Base-by-base conservation (phyloP, 106 monocot species). In the Allium sativum region DNA sequence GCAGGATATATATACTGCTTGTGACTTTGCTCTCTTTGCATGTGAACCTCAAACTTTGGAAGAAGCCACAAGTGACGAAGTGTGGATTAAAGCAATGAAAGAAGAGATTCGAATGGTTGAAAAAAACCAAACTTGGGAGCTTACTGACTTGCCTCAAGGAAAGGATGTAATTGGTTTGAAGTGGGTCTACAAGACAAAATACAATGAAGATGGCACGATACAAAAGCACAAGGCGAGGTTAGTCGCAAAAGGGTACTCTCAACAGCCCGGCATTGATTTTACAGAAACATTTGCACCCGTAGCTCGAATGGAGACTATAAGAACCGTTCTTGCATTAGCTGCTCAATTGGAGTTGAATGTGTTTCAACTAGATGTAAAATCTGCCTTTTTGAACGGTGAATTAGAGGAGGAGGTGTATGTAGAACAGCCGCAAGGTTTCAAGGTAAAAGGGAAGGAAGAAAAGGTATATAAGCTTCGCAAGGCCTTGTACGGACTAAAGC, bases 91-190 rank as follows among this genome's bases (percentile, higher is more conserved):
- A 5, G 55, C 55, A 20, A 56, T 12, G 18, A 12, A 56, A 21
- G 52, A 52, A 52, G 52, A 52, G 55, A 21, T 56, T 7, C 8
- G 21, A 3, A 56, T 20, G 19, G 53, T 65, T 7, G 52, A 65
- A 53, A 65, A 65, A 11, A 65, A 31, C 45, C 0, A 48, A 4
- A 66, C 53, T 4, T 66, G 41, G 16, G 19, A 41, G 31, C 42
- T 66, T n/a, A n/a, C n/a, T n/a, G n/a, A n/a, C n/a, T n/a, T n/a
- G n/a, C n/a, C n/a, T n/a, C n/a, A n/a, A n/a, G 0, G 53, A 8
- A 65, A 65, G 41, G 47, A 65, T 9, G 12, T 10, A 15, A 66
- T 66, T 53, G 67, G 55, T 21, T 15, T 55, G 0, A 67, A 56
- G 22, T 67, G 55, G 55, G 19, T 53, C 13, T 66, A 42, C 5